Base-by-base conservation (phyloP, 129 eudicot species). In the Centella asiatica region DNA sequence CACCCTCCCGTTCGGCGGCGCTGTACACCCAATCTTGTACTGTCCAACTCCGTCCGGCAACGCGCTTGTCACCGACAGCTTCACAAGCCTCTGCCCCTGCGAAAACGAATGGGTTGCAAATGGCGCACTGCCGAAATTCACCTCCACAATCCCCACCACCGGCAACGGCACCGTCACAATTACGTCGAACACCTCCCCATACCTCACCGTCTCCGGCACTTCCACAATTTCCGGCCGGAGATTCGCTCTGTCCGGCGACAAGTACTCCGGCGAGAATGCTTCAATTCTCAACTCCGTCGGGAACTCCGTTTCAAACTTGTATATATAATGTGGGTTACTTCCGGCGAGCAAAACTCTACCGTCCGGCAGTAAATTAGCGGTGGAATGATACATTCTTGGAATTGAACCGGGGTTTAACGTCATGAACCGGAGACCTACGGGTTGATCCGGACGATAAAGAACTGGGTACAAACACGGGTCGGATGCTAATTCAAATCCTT, bases 71-170 rank as follows among this genome's bases (percentile, higher is more conserved):
- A 77, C 90, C 17, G 18, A 40, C 48, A 89, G 66, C 45, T 85
- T 89, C 72, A 89, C 95, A 39, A 89, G 48, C 70, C 95, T 74
- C 64, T 89, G 94, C 60, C 97, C 94, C 40, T 89, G 97, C 0
- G 90, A 85, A 40, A 74, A 89, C 1, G 97, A 89, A 69, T 89
- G 97, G 2, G 90, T 89, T 0, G 95, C 81, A 44, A 89, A 85
- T 1, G 97, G 90, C 1, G 97, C 95, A 60, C 88, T 89, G 11
- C 78, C 97, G 0, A 89, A 57, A 40, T 89, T 89, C 51, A 89
- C 82, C 76, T 85, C 88, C 12, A 75, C 49, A 0, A 76, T 10
- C 28, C 78, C 86, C 31, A 80, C 80, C 64, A 80, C 80, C 25
- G 85, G 87, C 37, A 84, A 34, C 44, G 64, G 70, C 27, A 70